Evolutionary conservation across 2,329 filamentous ascomycete species (phyloP), one percentile per base, ranked within the genome.

Genomic region (Colletotrichum acutatum): DNA sequence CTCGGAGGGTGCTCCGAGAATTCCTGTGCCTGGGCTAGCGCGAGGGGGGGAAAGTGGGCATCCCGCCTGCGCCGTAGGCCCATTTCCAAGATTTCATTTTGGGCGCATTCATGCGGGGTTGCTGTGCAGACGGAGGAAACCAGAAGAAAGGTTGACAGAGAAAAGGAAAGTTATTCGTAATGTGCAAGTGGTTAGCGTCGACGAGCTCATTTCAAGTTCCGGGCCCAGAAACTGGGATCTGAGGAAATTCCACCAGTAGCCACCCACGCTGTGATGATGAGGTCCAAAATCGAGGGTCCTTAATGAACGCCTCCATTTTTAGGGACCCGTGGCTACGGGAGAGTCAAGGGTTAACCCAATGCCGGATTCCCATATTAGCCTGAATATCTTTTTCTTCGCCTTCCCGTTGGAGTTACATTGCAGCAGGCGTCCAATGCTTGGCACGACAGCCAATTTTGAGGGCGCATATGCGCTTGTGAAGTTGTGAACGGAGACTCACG

Each of bases 21-120:
- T 59, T 64, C 54, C 69, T 72, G 66, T 69, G 69, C 69, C 69
- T 72, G 59, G 69, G 32, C 34, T 72, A 72, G 69, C 59, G 66
- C 59, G 53, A 64, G 9, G 30, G 22, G 37, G 5, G 42, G 32
- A 34, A n/a, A 42, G 64, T 54, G 53, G 24, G 54, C 46, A 69
- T 22, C n/a, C n/a, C 28, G 14, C 7, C 5, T 5, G 59, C 53
- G 12, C 26, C 37, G 37, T 42, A 42, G 37, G 37, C 37, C 16
- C 19, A 52, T 54, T 6, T 22, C 14, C 24, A 19, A 49, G 24
- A 32, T 37, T 34, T 30, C 28, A 2, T 8, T 30, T 32, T n/a
- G 28, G n/a, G 9, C 11, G 16, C 3, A 52, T 28, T n/a, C n/a
- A n/a, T n/a, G n/a, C 32, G 57, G 34, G 24, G 52, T 58, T 32